Evolutionary conservation across 2,329 filamentous ascomycete genomes (phyloP).

Genomic region (Thielaviopsis populi): DNA sequence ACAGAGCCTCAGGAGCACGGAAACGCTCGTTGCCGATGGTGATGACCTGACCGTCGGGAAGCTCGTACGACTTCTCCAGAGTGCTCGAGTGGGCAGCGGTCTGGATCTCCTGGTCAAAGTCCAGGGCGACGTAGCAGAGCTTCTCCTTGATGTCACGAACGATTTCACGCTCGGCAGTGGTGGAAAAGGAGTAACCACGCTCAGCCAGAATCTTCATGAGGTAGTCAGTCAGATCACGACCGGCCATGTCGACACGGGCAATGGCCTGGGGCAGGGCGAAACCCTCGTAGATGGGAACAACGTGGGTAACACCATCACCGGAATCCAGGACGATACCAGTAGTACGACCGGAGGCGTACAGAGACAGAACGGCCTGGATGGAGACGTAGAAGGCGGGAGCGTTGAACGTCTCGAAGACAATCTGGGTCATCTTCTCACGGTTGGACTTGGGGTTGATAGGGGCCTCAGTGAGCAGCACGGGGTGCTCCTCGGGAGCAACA

Average conservation of each 20-base stretch:
- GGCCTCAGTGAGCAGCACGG: constrained; percentile 95
- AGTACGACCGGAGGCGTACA: constrained; percentile 99
- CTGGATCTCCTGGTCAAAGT: constrained; percentile 99
- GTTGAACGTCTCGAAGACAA: constrained; percentile 99
- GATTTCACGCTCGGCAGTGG: constrained; percentile 99
- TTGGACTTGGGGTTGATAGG: constrained; percentile 99
- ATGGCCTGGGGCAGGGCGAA: constrained; percentile 99
- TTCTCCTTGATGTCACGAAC: constrained; percentile 99
- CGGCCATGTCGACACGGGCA: constrained; percentile 99
- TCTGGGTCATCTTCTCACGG: constrained; percentile 99
- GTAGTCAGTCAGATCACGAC: constrained; percentile 99
- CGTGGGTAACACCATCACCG: constrained; percentile 99
- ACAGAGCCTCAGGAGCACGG: constrained; percentile 98
- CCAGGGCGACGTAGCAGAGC: constrained; percentile 99
- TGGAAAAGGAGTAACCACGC: constrained; percentile 99
- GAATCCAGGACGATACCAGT: constrained; percentile 99
- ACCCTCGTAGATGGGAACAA: constrained; percentile 99
- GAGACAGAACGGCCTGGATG: constrained; percentile 96
- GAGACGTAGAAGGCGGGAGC: constrained; percentile 99
- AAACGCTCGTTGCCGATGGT: constrained; percentile 99
- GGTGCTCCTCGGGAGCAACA: constrained; percentile 99
- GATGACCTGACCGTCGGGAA: constrained; percentile 98
- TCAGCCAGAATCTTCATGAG: constrained; percentile 99
- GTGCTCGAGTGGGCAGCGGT: constrained; percentile 96
- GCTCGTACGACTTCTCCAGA: constrained; percentile 99